Evolutionary conservation across 257 asterid species (phyloP).

Genomic region (Misopates orontium): DNA sequence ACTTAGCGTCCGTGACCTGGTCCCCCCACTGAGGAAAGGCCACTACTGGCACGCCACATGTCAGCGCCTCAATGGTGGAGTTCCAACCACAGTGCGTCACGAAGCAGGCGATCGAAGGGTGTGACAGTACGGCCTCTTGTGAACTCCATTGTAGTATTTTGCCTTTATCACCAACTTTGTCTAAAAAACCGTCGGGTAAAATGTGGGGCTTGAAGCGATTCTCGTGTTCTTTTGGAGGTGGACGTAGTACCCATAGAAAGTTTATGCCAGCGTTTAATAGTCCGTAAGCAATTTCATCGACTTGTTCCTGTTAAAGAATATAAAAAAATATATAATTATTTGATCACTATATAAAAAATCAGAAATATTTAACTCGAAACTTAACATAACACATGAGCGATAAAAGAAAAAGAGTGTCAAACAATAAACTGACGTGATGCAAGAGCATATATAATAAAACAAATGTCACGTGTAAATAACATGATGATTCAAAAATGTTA

Average conservation of each 20-base stretch:
- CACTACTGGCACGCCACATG: slow-evolving; percentile 70
- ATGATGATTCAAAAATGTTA: no score
- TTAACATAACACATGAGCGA: no score
- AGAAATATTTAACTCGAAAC: no score
- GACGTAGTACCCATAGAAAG: slow-evolving; percentile 69
- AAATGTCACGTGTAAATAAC: no score
- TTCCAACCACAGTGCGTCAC: slow-evolving; percentile 92
- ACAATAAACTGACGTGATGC: no score
- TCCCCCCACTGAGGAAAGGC: slow-evolving; percentile 92
- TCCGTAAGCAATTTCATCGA: slow-evolving; percentile 68
- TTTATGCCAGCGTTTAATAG: slow-evolving; percentile 45
- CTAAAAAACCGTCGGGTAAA: slow-evolving; percentile 58
- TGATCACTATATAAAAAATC: no score
- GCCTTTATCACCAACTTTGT: slow-evolving; percentile 51
- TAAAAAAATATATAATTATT: no score
- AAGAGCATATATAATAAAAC: no score
- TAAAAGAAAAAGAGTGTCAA: no score
- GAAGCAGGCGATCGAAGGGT: slow-evolving; percentile 69
- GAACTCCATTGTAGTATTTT: slow-evolving; percentile 72
- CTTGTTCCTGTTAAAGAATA: no score
- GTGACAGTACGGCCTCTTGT: slow-evolving; percentile 71
- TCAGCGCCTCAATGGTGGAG: slow-evolving; percentile 74
- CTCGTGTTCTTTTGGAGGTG: slow-evolving; percentile 32
- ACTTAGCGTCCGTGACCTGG: slow-evolving; percentile 84
- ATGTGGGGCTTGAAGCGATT: slow-evolving; percentile 25